These are phyloP conservation scores for Yarrowia osloensis DNA, from an alignment of 805 yeast species.

Conservation along the genomic window DNA sequence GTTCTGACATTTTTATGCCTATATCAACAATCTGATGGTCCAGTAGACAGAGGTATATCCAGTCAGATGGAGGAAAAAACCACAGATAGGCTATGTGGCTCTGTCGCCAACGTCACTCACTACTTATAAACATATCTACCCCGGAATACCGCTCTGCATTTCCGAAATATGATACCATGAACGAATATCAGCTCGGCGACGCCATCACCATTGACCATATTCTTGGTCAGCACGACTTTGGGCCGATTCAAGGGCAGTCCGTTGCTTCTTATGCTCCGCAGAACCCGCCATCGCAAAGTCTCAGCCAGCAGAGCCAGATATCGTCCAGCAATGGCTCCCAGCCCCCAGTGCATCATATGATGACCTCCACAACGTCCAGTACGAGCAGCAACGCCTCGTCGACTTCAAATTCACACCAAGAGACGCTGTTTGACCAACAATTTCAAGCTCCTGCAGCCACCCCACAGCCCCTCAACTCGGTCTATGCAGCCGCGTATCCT, in stretches of 20 bases:
- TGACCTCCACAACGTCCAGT: neutral
- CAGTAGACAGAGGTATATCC: neutral
- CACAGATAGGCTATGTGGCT: neutral
- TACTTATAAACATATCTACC: neutral
- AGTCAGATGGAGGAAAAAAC: neutral
- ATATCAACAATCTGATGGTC: neutral
- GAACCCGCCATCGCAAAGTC: neutral
- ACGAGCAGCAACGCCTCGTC: neutral
- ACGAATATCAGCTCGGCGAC: constrained; percentile 22
- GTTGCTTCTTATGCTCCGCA: neutral
- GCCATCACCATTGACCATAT: neutral
- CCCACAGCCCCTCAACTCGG: neutral
- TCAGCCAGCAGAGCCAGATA: neutral
- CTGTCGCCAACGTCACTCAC: too few species aligned
- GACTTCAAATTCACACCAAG: neutral
- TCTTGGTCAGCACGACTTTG: constrained; percentile 5
- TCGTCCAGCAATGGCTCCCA: neutral
- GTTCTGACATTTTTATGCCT: neutral
- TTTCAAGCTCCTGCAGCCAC: neutral
- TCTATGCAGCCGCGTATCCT: constrained; percentile 21
- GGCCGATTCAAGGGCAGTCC: neutral
- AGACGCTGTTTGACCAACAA: neutral
- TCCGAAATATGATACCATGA: neutral
- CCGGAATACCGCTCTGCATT: neutral
- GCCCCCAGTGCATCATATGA: neutral